These are phyloP conservation scores for Candida boidinii DNA, from an alignment of 805 yeast genomes.

Conservation along the genomic window DNA sequence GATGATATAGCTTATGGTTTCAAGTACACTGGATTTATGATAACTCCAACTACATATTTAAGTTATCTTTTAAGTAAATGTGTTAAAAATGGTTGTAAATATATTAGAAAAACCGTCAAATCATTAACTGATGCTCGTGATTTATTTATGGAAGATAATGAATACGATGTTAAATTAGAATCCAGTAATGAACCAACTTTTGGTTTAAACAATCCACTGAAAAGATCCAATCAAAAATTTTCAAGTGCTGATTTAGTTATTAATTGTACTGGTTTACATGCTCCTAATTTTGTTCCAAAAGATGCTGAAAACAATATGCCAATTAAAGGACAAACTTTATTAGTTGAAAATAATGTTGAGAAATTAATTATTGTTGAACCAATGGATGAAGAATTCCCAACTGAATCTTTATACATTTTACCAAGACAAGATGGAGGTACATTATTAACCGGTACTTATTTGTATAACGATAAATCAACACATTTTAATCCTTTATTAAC, in stretches of 20 bases:
- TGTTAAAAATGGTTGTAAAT: conserved; percentile 35
- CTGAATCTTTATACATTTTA: conserved; percentile 46
- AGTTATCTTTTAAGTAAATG: conserved; percentile 40
- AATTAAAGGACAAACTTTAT: conserved; percentile 50
- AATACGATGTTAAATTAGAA: conserved; percentile 34
- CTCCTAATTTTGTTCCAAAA: conserved; percentile 35
- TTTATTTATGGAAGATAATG: conserved; percentile 8
- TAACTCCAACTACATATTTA: conserved; percentile 50
- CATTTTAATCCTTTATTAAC: conserved; percentile 41
- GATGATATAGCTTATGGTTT: conserved; percentile 35
- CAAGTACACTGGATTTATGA: conserved; percentile 51
- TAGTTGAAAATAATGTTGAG: conserved; percentile 37
- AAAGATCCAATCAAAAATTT: conserved; percentile 7
- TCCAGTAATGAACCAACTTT: conserved; percentile 14
- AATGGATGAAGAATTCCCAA: conserved; percentile 22
- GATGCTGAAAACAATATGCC: conserved; percentile 35
- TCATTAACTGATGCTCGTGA: conserved; percentile 26
- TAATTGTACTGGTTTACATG: conserved; percentile 47
- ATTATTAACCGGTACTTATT: conserved; percentile 45
- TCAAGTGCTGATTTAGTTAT: conserved; percentile 35
- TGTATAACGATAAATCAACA: conserved; percentile 14
- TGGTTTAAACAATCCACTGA: conserved; percentile 7
- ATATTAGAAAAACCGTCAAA: conserved; percentile 32
- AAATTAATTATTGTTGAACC: conserved; percentile 25
- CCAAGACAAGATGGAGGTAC: conserved; percentile 65